A percentile compares a stretch with the other conserved stretches of the same genome.
Evolutionary conservation across 2,329 filamentous ascomycete genomes (phyloP).

Genomic region (Dactylellina drechsleri): DNA sequence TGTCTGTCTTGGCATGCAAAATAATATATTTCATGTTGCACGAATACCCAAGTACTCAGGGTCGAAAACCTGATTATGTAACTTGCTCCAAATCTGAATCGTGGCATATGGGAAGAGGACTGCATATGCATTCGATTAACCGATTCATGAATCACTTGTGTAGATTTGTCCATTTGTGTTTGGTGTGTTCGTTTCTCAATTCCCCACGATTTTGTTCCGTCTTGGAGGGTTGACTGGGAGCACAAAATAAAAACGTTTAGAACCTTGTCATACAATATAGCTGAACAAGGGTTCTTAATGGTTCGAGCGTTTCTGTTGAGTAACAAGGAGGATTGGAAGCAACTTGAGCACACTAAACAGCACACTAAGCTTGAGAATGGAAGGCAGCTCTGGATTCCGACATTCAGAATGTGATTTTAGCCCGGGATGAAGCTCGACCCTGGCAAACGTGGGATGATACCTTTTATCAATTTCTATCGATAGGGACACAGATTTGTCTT

Average conservation of each 20-base stretch:
- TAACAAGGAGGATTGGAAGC: constrained; percentile 17
- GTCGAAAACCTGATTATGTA: too few relatives aligned
- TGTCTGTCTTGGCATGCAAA: too few relatives aligned
- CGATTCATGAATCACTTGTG: background rate
- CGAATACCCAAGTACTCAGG: too few relatives aligned
- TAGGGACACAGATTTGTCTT: constrained; percentile 26
- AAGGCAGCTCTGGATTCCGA: constrained; percentile 20
- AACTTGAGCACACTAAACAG: background rate
- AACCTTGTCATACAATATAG: constrained; percentile 25
- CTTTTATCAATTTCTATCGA: constrained; percentile 50
- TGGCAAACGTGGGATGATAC: constrained; percentile 36
- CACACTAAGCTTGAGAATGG: constrained; percentile 25
- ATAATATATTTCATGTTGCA: too few relatives aligned
- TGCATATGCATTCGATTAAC: background rate
- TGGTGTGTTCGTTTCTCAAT: background rate
- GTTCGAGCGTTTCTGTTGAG: constrained; percentile 21
- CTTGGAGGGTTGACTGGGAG: background rate
- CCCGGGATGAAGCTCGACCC: constrained; percentile 17
- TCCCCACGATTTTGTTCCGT: too few relatives aligned
- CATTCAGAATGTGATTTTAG: constrained; percentile 20
- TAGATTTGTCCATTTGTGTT: constrained; percentile 1
- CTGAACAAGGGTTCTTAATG: constrained; percentile 6
- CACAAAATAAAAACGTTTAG: background rate
- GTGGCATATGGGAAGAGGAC: constrained; percentile 22
- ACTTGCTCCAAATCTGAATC: background rate